A percentile compares a stretch with the other conserved stretches of the same genome.
Conservation (phyloP, 345 rosid species). For the Camelina neglecta region DNA sequence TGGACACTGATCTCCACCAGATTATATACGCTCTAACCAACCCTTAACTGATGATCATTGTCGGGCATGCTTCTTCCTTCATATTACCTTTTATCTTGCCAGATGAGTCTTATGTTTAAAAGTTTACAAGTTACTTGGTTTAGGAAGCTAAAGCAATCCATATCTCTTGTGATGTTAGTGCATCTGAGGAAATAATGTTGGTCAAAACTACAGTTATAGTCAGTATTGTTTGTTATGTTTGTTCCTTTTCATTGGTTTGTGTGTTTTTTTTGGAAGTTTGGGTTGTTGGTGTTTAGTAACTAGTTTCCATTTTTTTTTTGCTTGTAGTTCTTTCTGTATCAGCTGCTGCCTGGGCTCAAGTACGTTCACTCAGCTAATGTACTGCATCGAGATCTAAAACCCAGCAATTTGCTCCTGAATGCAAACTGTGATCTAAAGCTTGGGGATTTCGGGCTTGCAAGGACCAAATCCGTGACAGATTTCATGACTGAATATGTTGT, state of each 20-base stretch:
- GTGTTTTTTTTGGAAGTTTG: not conserved
- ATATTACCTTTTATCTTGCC: constrained; percentile 1
- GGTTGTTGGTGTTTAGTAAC: constrained; percentile 22
- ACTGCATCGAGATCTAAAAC: constrained; percentile 90
- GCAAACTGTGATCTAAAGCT: constrained; percentile 96
- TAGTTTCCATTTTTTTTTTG: constrained; percentile 17
- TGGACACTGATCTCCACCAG: constrained; percentile 98
- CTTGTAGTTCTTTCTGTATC: constrained; percentile 92
- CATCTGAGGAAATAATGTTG: not conserved
- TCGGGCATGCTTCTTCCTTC: constrained; percentile 57
- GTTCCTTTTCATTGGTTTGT: constrained; percentile 14
- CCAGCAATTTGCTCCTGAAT: constrained; percentile 87
- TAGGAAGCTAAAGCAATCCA: not conserved
- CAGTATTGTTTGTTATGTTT: not conserved
- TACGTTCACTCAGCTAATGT: constrained; percentile 92
- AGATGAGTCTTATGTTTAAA: not conserved
- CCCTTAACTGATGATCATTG: constrained; percentile 89
- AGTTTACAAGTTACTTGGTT: constrained; percentile 13
- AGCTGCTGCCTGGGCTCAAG: constrained; percentile 91
- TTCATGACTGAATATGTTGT: constrained; percentile 99
- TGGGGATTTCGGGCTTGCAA: constrained; percentile 94
- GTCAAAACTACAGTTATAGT: not conserved
- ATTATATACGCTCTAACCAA: constrained; percentile 86
- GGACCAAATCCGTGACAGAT: constrained; percentile 97
- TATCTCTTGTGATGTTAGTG: not conserved